These are phyloP conservation scores for Mucuna pruriens DNA, from an alignment of 306 rosid species.

Conservation along the genomic window DNA sequence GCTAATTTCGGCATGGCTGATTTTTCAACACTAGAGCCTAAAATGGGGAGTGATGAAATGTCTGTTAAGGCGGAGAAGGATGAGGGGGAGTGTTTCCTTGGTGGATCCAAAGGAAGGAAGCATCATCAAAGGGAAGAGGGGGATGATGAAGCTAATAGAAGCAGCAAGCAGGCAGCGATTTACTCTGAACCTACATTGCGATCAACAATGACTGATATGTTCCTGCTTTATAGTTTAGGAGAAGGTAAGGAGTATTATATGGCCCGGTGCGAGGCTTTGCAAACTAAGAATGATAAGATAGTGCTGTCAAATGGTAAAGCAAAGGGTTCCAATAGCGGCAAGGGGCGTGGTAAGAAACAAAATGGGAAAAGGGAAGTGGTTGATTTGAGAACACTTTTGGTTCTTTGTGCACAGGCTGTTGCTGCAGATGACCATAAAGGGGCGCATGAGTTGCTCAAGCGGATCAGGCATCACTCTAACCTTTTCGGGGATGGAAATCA, in stretches of 20 bases:
- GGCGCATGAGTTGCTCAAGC: conserved; percentile 74
- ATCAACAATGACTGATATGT: conserved; percentile 63
- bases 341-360: conserved; percentile 77
- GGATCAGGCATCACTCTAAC: conserved; percentile 73
- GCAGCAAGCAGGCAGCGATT: conserved; percentile 80
- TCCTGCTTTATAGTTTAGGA: conserved; percentile 65
- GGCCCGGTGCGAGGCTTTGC: conserved; percentile 68
- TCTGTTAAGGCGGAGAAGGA: conserved; percentile 59
- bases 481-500: conserved; percentile 90
- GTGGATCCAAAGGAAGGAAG: conserved; percentile 64
- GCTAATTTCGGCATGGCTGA: conserved; percentile 46
- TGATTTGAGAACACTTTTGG: conserved; percentile 83
- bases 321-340: conserved; percentile 52
- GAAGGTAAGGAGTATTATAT: conserved; percentile 51
- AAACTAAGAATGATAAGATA: conserved; percentile 43
- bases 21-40: conserved; percentile 32
- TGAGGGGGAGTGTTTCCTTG: conserved; percentile 35
- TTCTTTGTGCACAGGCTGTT: conserved; percentile 90
- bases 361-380: conserved; percentile 71
- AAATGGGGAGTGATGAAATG: conserved; percentile 33
- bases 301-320: conserved; percentile 51
- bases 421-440: conserved; percentile 86
- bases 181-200: conserved; percentile 65
- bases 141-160: conserved; percentile 69
- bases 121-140: conserved; percentile 54